These are phyloP conservation scores for Solanum habrochaites DNA, from an alignment of 257 asterid genomes.

Conservation along the genomic window DNA sequence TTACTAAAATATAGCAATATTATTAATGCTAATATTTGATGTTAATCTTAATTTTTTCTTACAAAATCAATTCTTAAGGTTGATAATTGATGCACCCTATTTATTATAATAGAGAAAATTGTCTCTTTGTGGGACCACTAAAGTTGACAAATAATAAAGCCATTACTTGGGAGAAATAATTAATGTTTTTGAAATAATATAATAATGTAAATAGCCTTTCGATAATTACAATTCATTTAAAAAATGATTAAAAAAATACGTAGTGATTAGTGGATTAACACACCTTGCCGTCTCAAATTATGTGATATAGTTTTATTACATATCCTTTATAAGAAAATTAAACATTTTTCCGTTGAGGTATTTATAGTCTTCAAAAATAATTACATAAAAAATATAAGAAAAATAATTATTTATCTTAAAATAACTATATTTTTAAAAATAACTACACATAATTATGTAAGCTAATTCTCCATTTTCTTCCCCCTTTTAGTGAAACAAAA, in stretches of 20 bases:
- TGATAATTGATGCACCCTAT: not conserved
- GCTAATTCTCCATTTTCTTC: not conserved
- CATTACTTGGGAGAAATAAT: not conserved
- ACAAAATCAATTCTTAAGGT: not conserved
- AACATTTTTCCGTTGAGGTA: too few species aligned
- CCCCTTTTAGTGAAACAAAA: not conserved
- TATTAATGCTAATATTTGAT: not conserved
- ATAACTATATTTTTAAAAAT: too few species aligned
- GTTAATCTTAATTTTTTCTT: not conserved
- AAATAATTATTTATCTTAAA: too few species aligned
- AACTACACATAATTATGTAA: not conserved
- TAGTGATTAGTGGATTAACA: not conserved
- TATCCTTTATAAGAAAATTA: too few species aligned
- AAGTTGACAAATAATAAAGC: not conserved
- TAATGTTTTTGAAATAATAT: not conserved
- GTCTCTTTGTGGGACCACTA: not conserved
- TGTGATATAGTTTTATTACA: too few species aligned
- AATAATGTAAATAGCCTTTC: not conserved
- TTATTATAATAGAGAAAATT: not conserved
- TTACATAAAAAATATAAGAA: not conserved
- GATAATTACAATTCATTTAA: not conserved
- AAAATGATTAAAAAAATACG: not conserved
- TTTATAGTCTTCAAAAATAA: not conserved
- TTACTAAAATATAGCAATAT: not conserved
- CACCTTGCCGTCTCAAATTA: not conserved